Percentiles rank a stretch among this genome's conserved stretches.
These are phyloP conservation scores for Ophiostoma sp. DNA, from an alignment of 2,329 filamentous ascomycete species.

Conservation along the genomic window DNA sequence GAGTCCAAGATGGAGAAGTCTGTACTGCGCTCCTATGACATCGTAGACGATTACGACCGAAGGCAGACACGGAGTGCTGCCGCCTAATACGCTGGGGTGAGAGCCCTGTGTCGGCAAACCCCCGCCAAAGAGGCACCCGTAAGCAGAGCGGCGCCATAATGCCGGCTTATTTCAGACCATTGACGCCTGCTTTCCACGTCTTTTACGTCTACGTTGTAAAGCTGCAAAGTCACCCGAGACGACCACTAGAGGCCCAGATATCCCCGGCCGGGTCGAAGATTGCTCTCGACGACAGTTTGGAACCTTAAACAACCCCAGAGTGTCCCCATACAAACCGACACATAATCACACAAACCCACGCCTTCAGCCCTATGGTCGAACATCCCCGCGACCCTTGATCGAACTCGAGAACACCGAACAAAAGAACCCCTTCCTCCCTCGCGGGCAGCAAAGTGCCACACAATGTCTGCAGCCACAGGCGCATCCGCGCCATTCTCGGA, in stretches of 20 bases:
- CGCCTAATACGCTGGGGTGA: background rate
- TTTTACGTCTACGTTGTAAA: background rate
- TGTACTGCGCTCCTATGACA: background rate
- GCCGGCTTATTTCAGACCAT: background rate
- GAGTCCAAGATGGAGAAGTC: background rate
- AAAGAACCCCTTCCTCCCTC: background rate
- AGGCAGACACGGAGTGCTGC: background rate
- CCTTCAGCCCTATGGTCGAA: background rate
- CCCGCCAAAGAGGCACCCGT: background rate
- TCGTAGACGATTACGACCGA: background rate
- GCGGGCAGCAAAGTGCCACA: background rate
- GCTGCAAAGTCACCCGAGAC: conserved; percentile 6
- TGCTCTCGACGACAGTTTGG: background rate
- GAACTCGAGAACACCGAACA: background rate
- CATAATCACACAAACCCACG: background rate
- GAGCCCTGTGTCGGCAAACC: background rate
- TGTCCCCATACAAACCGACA: background rate
- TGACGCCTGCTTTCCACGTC: background rate
- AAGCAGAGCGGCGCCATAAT: background rate
- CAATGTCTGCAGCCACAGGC: conserved; percentile 5
- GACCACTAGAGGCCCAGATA: background rate
- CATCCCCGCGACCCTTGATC: background rate
- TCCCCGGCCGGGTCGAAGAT: background rate
- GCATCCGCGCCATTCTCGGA: conserved; percentile 20
- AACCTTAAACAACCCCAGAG: background rate